Percentiles rank a stretch among this genome's conserved stretches.
Evolutionary conservation across 2,329 filamentous ascomycete genomes (phyloP).

Genomic region (Dactylellina drechsleri): DNA sequence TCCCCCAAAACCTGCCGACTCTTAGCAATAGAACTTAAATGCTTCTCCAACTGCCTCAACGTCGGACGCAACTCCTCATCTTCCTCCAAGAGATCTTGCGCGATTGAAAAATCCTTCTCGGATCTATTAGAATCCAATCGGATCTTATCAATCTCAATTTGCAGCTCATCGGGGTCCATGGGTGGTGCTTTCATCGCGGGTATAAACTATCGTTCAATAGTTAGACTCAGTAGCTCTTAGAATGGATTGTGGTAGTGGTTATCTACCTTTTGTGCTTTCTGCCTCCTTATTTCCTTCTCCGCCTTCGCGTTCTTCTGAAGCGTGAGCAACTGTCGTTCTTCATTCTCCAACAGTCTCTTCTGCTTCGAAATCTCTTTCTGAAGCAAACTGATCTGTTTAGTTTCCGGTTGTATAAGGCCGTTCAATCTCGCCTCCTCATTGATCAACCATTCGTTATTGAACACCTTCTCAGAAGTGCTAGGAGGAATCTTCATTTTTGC

Average conservation of each 20-base stretch:
- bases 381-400: conserved; percentile 56
- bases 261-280: conserved; percentile 55
- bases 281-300: conserved; percentile 56
- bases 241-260: neutral
- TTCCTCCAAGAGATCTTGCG: conserved; percentile 33
- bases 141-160: conserved; percentile 51
- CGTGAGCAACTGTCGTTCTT: conserved; percentile 53
- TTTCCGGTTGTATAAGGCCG: conserved; percentile 55
- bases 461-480: conserved; percentile 55
- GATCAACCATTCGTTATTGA: conserved; percentile 57
- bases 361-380: conserved; percentile 56
- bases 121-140: conserved; percentile 32
- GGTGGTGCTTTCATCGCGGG: conserved; percentile 46
- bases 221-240: too few relatives aligned
- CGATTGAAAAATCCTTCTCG: conserved; percentile 48
- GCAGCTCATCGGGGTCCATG: conserved; percentile 43
- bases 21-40: conserved; percentile 40
- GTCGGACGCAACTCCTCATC: conserved; percentile 42
- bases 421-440: conserved; percentile 57
- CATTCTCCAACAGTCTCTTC: conserved; percentile 53
- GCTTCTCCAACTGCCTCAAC: conserved; percentile 52
- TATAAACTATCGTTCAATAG: conserved; percentile 17
- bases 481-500: conserved; percentile 57
- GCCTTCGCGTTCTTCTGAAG: conserved; percentile 57
- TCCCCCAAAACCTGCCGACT: conserved; percentile 37